Conservation (phyloP, 768 basidiomycete species). For the Tulasnella sp. region DNA sequence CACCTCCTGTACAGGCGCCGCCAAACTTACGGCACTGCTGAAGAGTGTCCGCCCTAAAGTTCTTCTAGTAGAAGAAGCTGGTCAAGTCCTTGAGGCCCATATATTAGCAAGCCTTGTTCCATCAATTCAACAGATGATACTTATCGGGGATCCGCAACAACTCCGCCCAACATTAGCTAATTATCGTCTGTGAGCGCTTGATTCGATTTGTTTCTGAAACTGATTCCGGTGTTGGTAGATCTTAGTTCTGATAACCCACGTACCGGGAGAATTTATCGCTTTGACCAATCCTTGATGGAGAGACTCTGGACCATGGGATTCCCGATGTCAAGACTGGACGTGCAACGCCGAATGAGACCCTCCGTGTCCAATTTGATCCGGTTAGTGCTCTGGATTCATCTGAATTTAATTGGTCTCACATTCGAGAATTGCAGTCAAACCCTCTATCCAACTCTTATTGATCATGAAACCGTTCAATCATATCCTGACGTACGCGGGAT, state of each 20-base stretch:
- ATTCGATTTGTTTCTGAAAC: neutral
- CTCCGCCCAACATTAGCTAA: slow-evolving; percentile 55
- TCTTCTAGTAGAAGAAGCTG: slow-evolving; percentile 66
- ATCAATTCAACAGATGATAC: slow-evolving; percentile 40
- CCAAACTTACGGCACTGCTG: slow-evolving; percentile 46
- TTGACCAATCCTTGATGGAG: slow-evolving; percentile 68
- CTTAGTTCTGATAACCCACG: slow-evolving; percentile 55
- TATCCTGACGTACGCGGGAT: slow-evolving; percentile 53
- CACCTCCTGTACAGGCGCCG: slow-evolving; percentile 37
- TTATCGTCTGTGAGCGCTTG: too few relatives aligned
- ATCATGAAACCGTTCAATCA: slow-evolving; percentile 37
- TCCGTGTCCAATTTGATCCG: slow-evolving; percentile 21
- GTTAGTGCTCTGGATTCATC: slow-evolving; percentile 27
- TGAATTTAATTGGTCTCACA: slow-evolving; percentile 17
- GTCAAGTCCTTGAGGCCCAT: slow-evolving; percentile 71
- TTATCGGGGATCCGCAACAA: slow-evolving; percentile 71
- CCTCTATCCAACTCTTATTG: slow-evolving; percentile 47
- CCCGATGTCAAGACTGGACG: slow-evolving; percentile 54
- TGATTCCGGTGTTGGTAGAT: too few relatives aligned
- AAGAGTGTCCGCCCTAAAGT: slow-evolving; percentile 41
- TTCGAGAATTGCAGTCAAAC: slow-evolving; percentile 29
- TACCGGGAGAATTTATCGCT: slow-evolving; percentile 43
- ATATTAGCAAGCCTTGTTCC: slow-evolving; percentile 32
- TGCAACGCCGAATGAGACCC: slow-evolving; percentile 67
- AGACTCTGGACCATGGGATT: slow-evolving; percentile 43